Base-by-base conservation (phyloP, 495 filamentous ascomycete genomes). In the Xylaria longipes region DNA sequence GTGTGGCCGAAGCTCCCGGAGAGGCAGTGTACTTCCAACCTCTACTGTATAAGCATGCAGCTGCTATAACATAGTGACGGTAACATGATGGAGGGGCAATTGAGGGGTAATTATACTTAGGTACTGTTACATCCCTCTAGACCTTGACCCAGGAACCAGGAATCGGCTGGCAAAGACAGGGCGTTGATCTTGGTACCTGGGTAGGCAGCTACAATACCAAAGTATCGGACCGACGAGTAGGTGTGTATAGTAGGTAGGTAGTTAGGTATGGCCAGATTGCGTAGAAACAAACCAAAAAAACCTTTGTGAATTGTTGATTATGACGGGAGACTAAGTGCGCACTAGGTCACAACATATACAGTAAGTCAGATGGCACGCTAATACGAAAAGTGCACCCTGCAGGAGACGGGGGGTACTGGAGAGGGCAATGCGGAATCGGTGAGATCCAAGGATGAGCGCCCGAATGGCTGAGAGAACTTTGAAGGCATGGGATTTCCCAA, bases 131-230 rank as follows among this genome's bases (percentile, higher is more conserved):
- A 37, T 39, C 35, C 35, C 35, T 25, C 15, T 62, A 22, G 17
- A 50, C 43, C 25, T 37, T 17, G 62, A 65, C 63, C 63, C 63
- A 31, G 29, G 43, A 65, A 65, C 63, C 63, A 65, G 63, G 63
- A 50, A 65, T 52, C 15, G 29, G 27, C 25, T 64, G 25, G 39
- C 41, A n/a, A 64, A 48, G 29, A 31, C 22, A 20, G 20, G n/a
- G 9, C 33, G 15, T 15, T 17, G 33, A 14, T 39, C 37, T 37
- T 22, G 52, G 27, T 27, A 31, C 6, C 41, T 15, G n/a, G 14
- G 11, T 64, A 43, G 31, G 56, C 25, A 27, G 41, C 61, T 64
- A 62, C 12, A 27, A 43, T 6, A 43, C 22, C 2, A 17, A 62
- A 17, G 7, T 27, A 43, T 62, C 5, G n/a, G 17, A 62, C 29